phyloP scores from a whole-genome alignment of 768 basidiomycete species.

The Suillus occidentalis region DNA sequence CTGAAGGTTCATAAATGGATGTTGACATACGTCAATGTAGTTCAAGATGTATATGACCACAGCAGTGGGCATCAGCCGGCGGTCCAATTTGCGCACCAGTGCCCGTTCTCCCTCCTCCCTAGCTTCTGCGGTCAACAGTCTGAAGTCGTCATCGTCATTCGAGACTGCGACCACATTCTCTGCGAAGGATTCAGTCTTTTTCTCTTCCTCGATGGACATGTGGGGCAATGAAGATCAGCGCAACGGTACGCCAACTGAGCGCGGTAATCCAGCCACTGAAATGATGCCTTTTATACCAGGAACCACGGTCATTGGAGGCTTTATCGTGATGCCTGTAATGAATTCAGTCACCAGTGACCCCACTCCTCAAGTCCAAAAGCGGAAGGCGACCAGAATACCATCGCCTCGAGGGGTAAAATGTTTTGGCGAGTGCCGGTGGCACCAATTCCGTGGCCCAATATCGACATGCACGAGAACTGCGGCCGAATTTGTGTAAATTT shows the following conservation, averaged over 20 bases:
- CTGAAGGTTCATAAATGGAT: background rate
- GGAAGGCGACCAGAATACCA: background rate
- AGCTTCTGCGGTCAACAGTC: constrained; percentile 12
- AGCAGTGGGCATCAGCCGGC: constrained; percentile 29
- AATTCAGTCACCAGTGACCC: background rate
- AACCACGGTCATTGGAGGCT: background rate
- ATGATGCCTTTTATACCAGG: constrained; percentile 3
- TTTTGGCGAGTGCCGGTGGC: background rate
- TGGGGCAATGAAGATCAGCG: background rate
- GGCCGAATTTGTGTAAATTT: background rate
- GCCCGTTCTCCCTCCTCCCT: constrained; percentile 21
- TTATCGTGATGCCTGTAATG: background rate
- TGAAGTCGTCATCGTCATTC: constrained; percentile 11
- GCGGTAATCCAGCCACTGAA: background rate
- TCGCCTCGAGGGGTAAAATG: background rate
- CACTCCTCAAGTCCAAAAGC: background rate
- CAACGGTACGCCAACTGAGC: background rate
- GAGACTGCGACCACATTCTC: constrained; percentile 8
- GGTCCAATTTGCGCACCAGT: constrained; percentile 28
- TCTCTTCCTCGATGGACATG: constrained; percentile 13
- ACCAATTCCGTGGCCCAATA: background rate
- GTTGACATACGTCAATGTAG: constrained; percentile 24
- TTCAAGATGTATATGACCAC: constrained; percentile 27
- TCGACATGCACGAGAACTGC: background rate
- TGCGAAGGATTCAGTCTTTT: constrained; percentile 13